A percentile compares a stretch with the other conserved stretches of the same genome.
Conservation (phyloP, 1,284 basidiomycete species). For the Leccinum huronense region DNA sequence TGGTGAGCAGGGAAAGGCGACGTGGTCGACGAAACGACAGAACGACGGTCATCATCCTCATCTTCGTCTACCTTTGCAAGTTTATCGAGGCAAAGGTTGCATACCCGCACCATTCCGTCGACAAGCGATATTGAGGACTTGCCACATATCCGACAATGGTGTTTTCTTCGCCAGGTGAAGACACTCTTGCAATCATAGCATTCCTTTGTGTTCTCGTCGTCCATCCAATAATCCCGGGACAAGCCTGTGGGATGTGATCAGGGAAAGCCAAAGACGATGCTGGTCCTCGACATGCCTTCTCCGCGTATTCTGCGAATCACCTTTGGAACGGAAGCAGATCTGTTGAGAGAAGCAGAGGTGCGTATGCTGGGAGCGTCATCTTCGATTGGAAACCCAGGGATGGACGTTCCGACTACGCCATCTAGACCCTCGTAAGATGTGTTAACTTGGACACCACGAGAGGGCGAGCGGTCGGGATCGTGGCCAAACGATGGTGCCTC, state of each 20-base stretch:
- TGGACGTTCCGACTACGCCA: slow-evolving; percentile 63
- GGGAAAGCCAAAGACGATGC: slow-evolving; percentile 7
- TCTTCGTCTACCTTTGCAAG: slow-evolving; percentile 77
- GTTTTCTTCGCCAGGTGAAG: slow-evolving; percentile 92
- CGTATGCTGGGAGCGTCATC: slow-evolving; percentile 80
- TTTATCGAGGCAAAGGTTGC: slow-evolving; percentile 92
- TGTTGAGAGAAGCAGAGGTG: slow-evolving; percentile 66
- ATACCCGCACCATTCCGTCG: slow-evolving; percentile 89
- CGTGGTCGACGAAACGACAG: slow-evolving; percentile 64
- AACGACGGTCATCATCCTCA: slow-evolving; percentile 79
- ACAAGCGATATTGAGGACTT: slow-evolving; percentile 27
- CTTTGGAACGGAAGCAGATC: slow-evolving; percentile 82
- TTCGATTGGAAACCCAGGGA: slow-evolving; percentile 81
- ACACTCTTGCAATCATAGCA: slow-evolving; percentile 92
- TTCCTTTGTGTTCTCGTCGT: slow-evolving; percentile 93
- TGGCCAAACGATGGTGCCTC: slow-evolving; percentile 65
- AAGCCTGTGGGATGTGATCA: slow-evolving; percentile 50
- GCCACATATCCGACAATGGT: slow-evolving; percentile 94
- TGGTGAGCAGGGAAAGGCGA: slow-evolving; percentile 52
- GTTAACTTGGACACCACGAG: slow-evolving; percentile 50
- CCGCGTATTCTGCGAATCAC: slow-evolving; percentile 85
- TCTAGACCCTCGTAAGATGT: slow-evolving; percentile 57
- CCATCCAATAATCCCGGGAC: slow-evolving; percentile 94
- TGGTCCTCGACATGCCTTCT: slow-evolving; percentile 71
- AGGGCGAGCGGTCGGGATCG: slow-evolving; percentile 60